These are phyloP conservation scores for Sphaerobolus stellatus DNA, from an alignment of 1,284 basidiomycete genomes.

Conservation along the genomic window DNA sequence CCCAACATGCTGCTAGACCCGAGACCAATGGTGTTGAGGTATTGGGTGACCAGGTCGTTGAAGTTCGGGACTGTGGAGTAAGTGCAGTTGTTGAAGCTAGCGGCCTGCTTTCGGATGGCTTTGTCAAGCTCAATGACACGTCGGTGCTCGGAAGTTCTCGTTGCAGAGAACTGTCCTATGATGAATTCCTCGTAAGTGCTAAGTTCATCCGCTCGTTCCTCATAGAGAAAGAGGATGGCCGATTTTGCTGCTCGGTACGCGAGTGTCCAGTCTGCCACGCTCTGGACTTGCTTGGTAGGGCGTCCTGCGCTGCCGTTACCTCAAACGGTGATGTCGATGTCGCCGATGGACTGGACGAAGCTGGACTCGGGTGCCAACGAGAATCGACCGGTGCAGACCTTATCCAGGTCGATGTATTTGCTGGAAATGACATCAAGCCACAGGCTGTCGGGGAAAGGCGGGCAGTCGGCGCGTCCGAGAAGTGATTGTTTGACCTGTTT, in stretches of 20 bases:
- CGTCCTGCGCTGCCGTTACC: background rate
- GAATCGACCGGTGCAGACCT: slow-evolving; percentile 22
- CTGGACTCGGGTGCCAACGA: slow-evolving; percentile 18
- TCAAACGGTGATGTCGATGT: slow-evolving; percentile 3
- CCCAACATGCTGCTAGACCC: background rate
- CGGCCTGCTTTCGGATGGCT: too few species aligned
- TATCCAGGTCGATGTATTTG: slow-evolving; percentile 24
- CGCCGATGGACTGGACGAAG: slow-evolving; percentile 20
- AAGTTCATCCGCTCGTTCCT: slow-evolving; percentile 28
- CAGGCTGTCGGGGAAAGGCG: slow-evolving; percentile 17
- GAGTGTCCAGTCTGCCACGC: background rate
- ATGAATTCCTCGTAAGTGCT: slow-evolving; percentile 26
- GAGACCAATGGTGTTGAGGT: background rate
- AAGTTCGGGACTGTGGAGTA: slow-evolving; percentile 21
- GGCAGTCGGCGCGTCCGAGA: background rate
- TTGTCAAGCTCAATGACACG: slow-evolving; percentile 30
- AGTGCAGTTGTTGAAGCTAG: slow-evolving; percentile 18
- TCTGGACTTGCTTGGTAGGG: background rate
- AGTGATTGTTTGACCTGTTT: too few species aligned
- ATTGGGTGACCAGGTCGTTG: background rate
- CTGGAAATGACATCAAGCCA: slow-evolving; percentile 25
- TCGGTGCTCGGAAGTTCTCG: slow-evolving; percentile 2
- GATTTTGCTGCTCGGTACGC: background rate
- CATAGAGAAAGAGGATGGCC: slow-evolving; percentile 29
- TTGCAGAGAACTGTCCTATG: slow-evolving; percentile 22